Percentiles rank a stretch among this genome's conserved stretches.
These are phyloP conservation scores for Aureobasidium namibiae DNA, from an alignment of 2,329 filamentous ascomycete species.

Conservation along the genomic window DNA sequence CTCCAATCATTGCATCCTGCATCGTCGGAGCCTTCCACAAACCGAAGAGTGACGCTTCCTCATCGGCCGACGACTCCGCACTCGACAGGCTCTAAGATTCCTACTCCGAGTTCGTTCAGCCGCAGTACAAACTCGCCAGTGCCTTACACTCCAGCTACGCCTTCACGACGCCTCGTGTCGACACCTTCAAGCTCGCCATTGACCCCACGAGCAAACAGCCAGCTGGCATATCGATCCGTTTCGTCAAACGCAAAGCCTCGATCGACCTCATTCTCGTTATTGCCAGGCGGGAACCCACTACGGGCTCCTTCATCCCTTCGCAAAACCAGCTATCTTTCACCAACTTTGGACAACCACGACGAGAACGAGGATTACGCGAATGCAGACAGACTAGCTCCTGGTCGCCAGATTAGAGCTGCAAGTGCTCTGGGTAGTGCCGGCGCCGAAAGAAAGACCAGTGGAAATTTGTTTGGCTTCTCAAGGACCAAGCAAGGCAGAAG, in stretches of 20 bases:
- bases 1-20: constrained; percentile 26
- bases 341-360: background rate
- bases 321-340: constrained; percentile 1
- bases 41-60: constrained; percentile 22
- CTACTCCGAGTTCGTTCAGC: constrained; percentile 3
- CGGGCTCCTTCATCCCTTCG: constrained; percentile 1
- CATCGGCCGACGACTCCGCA: constrained; percentile 6
- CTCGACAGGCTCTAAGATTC: constrained; percentile 5
- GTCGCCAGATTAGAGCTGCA: background rate
- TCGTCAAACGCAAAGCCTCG: background rate
- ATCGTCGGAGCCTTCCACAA: constrained; percentile 26
- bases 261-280: background rate
- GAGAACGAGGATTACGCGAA: background rate
- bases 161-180: background rate
- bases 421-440: background rate
- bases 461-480: background rate
- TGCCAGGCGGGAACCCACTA: background rate
- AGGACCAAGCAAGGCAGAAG: background rate
- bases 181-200: background rate
- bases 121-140: background rate
- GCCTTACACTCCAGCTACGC: background rate
- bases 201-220: background rate
- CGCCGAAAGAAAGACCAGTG: background rate
- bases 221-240: background rate
- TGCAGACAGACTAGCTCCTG: background rate